phyloP scores from a whole-genome alignment of 306 rosid genomes.

The Sicyos edulis region DNA sequence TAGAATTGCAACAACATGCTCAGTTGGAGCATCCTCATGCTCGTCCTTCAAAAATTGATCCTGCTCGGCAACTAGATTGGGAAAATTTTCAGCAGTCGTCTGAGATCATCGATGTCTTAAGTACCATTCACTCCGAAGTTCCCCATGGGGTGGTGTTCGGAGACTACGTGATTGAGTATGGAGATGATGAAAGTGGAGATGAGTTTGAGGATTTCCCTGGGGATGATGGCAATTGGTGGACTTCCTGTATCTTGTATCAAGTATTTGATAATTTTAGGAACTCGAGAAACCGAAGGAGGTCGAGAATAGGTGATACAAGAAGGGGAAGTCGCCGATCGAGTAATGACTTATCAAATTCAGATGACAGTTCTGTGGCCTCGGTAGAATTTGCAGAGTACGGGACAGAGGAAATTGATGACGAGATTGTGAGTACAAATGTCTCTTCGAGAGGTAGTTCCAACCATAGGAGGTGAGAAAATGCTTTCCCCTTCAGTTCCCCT shows the following conservation, averaged over 20 bases:
- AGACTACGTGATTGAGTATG: constrained; percentile 93
- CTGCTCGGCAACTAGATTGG: constrained; percentile 93
- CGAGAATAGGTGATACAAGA: constrained; percentile 59
- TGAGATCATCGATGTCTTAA: constrained; percentile 89
- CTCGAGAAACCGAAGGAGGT: constrained; percentile 79
- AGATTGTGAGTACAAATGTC: constrained; percentile 48
- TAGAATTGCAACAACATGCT: constrained; percentile 74
- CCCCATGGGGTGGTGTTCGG: constrained; percentile 89
- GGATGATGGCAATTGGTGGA: constrained; percentile 93
- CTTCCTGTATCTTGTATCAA: constrained; percentile 86
- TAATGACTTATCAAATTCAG: constrained; percentile 70
- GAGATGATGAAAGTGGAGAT: constrained; percentile 68
- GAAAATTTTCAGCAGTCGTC: constrained; percentile 96
- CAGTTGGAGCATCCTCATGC: constrained; percentile 80
- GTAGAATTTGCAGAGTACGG: constrained; percentile 60
- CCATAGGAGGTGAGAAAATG: constrained; percentile 56
- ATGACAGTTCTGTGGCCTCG: constrained; percentile 75
- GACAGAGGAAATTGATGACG: constrained; percentile 68
- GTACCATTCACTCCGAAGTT: constrained; percentile 90
- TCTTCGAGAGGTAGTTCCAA: constrained; percentile 52
- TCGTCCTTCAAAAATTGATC: constrained; percentile 83
- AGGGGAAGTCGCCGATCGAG: constrained; percentile 63
- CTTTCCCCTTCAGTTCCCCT: neutral
- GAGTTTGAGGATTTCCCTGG: constrained; percentile 87
- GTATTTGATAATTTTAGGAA: constrained; percentile 79